Base-by-base conservation (phyloP, 1,139 yeast species). In the Suhomyces bokatorum region DNA sequence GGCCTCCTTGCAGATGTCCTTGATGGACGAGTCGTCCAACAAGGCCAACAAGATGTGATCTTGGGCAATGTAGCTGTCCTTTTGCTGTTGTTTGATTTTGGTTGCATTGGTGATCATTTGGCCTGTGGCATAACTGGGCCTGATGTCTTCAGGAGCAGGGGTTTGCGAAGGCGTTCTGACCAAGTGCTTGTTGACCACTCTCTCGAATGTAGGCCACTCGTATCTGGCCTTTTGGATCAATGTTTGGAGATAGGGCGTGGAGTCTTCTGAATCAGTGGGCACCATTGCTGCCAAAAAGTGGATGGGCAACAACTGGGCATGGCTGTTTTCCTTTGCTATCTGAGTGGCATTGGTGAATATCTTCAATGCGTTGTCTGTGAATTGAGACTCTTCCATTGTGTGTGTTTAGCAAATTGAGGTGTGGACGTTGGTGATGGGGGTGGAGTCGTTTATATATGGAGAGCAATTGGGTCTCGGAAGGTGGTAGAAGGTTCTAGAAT, bases 221-320 rank as follows among this genome's bases (percentile, higher is more conserved):
- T 83, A 90, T 50, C 97, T 78, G 8, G 91, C 96, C 63, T 85
- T 87, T 58, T 90, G 95, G 27, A 88, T 70, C 43, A 93, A 73
- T n/a, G 96, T 87, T 62, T 89, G 87, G 49, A 93, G 70, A 64
- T 90, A 93, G 32, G 81, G 71, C 6, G 84, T 77, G 3, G 86
- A 71, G 32, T 84, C 85, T 55, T 86, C 95, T 45, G 79, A 85
- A 40, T 82, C 83, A 10, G 78, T 69, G 34, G 90, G 87, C 26
- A 89, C 85, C 85, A 93, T 86, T 14, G 98, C 97, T 15, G 96
- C 97, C 53, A 93, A 73, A 50, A 93, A 69, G 66, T 93, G 99
- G 50, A 91, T 66, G 17, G 99, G 99, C 45, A 81, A 70, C 51
- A 95, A 73, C 59, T 88, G 95, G 10, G 95, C 75, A 66, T 93